Evolutionary conservation across 352 stramenopile species (phyloP), one percentile per base, ranked within the genome.

Genomic region (Pythium aphanidermatum): DNA sequence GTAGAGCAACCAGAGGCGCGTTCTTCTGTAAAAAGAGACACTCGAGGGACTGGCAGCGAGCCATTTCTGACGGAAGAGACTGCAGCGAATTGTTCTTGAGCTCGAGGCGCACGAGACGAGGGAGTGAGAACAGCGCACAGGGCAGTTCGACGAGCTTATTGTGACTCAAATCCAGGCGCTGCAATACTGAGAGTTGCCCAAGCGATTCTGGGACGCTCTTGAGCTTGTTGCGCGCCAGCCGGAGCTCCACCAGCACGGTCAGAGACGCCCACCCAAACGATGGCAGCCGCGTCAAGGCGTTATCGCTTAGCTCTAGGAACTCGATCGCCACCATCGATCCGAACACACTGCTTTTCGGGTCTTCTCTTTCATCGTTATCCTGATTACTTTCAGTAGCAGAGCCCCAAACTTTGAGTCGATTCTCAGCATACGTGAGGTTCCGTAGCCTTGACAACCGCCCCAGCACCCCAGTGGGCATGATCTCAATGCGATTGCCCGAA

Each of bases 301-400:
- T 84, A 10, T 78, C 61, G 17, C 60, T 68, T 7, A 84, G 66
- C 46, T 82, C 69, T 7, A 82, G 32, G 46, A 66, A 84, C 13
- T 68, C 47, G 4, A 71, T 26, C 4, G 31, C 32, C 0, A 29
- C 19, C 23, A 78, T 57, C 9, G 23, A 31, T 0, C 24, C 39
- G 13, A 66, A 63, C 0, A 78, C 14, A 8, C 66, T 60, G 24
- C 21, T n/a, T 50, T 46, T 17, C 55, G 53, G 0, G 21, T 56
- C 51, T 3, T 55, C 45, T 3, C 60, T 38, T 4, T 50, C 23
- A 21, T 48, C 10, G 31, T 21, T 44, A 7, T 43, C 33, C n/a
- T 29, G 8, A 8, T 20, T 5, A 29, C 17, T 38, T 31, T 12
- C 16, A 14, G 23, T 47, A n/a, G 45, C 54, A 10, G 21, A 20